A percentile compares a stretch with the other conserved stretches of the same genome.
These are phyloP conservation scores for Talaromyces sp. DNA, from an alignment of 2,329 filamentous ascomycete genomes.

Conservation along the genomic window DNA sequence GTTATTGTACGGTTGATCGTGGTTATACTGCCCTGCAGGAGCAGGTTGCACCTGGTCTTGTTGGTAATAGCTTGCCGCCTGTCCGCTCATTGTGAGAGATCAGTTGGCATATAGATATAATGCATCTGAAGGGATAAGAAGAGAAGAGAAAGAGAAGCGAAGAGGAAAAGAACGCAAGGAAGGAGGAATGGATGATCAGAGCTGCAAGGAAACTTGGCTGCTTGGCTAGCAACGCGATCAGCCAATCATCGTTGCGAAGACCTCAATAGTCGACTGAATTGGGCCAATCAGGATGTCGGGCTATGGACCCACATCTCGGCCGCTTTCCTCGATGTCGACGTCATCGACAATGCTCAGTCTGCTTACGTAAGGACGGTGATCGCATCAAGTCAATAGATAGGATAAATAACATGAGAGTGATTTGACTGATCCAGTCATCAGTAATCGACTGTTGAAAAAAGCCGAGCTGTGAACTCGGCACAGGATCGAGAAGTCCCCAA, in stretches of 20 bases:
- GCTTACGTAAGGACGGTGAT: too few species aligned
- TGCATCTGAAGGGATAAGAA: background rate
- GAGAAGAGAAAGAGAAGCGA: background rate
- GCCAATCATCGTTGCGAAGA: background rate
- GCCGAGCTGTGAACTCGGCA: too few species aligned
- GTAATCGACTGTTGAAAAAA: too few species aligned
- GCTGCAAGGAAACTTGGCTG: background rate
- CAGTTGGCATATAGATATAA: background rate
- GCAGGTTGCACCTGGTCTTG: constrained; percentile 22
- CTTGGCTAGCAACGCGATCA: background rate
- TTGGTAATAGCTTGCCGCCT: constrained; percentile 36
- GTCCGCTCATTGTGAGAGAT: constrained; percentile 29
- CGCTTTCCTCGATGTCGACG: too few species aligned
- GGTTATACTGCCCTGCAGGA: constrained; percentile 8
- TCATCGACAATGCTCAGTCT: too few species aligned
- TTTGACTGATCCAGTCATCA: too few species aligned
- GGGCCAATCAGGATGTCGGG: too few species aligned
- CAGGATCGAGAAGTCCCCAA: too few species aligned
- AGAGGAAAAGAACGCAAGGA: background rate
- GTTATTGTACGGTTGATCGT: background rate
- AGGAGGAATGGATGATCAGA: background rate
- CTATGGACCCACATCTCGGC: too few species aligned
- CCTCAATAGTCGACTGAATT: background rate
- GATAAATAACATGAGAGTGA: too few species aligned
- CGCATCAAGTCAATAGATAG: too few species aligned